phyloP scores from a whole-genome alignment of 192 early-diverging fungal genomes.

The Coemansia asiatica region DNA sequence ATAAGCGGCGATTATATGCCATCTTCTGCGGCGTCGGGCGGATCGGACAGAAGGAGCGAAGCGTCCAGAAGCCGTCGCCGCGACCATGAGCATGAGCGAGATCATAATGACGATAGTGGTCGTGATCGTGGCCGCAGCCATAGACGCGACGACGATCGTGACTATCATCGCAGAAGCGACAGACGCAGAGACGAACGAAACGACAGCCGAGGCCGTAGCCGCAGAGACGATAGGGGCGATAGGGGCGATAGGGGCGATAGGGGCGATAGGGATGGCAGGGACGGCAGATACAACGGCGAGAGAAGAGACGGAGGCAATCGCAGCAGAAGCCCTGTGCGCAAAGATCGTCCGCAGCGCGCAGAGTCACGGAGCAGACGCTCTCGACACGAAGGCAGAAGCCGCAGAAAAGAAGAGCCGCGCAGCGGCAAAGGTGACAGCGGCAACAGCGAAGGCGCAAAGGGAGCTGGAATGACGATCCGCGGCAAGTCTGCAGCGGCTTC shows the following conservation, averaged over 20 bases:
- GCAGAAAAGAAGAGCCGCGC: conserved; percentile 3
- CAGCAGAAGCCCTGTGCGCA: conserved; percentile 31
- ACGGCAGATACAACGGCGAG: background rate
- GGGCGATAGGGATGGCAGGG: background rate
- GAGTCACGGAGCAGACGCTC: conserved; percentile 3
- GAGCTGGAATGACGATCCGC: conserved; percentile 21
- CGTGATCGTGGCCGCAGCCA: conserved; percentile 3
- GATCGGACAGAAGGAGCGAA: background rate
- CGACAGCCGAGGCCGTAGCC: no score
- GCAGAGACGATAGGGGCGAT: background rate
- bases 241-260: background rate
- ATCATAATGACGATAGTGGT: background rate
- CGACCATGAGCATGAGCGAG: background rate
- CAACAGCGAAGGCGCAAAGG: conserved; percentile 6
- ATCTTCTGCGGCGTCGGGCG: background rate
- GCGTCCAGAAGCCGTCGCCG: background rate
- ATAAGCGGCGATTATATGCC: background rate
- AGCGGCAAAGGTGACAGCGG: background rate
- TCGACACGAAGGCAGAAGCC: conserved; percentile 1
- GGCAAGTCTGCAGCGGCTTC: conserved; percentile 11
- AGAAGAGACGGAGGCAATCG: background rate
- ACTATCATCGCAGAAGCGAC: background rate
- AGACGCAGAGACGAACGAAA: no score
- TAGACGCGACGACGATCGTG: conserved; percentile 5
- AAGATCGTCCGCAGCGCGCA: no score